phyloP scores from a whole-genome alignment of 2,329 filamentous ascomycete species.

The Macrophomina phaseolina region DNA sequence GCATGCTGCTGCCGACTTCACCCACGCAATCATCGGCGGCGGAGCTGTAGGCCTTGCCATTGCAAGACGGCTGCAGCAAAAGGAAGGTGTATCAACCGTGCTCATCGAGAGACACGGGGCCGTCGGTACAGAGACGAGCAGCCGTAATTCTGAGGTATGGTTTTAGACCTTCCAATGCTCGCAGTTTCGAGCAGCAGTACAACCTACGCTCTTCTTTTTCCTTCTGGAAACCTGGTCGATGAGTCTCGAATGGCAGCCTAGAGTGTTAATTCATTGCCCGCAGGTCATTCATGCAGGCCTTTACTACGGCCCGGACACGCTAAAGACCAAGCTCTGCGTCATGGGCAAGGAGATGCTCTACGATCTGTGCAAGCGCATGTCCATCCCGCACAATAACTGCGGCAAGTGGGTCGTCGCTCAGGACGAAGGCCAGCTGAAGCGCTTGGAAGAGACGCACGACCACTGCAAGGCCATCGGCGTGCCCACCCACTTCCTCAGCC shows the following conservation, averaged over 20 bases:
- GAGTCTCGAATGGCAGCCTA: neutral
- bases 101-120: conserved; percentile 79
- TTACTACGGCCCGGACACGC: conserved; percentile 77
- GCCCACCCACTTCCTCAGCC: conserved; percentile 72
- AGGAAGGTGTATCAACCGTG: conserved; percentile 68
- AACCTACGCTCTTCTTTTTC: neutral
- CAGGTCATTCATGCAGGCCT: conserved; percentile 92
- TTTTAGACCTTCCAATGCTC: conserved; percentile 24
- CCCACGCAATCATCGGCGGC: conserved; percentile 70
- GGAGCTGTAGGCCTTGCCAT: conserved; percentile 82
- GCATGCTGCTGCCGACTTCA: conserved; percentile 59
- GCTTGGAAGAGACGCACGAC: conserved; percentile 62
- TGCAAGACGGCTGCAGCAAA: conserved; percentile 71
- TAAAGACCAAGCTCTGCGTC: conserved; percentile 87
- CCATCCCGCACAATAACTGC: conserved; percentile 73
- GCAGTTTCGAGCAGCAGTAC: neutral
- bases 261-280: neutral
- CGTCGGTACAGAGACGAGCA: conserved; percentile 84
- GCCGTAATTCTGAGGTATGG: conserved; percentile 80
- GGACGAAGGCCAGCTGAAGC: conserved; percentile 70
- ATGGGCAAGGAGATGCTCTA: conserved; percentile 79
- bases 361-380: conserved; percentile 69
- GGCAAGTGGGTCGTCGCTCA: conserved; percentile 98
- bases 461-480: conserved; percentile 64
- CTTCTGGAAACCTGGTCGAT: neutral